These are phyloP conservation scores for Leccinum incarnatum DNA, from an alignment of 768 basidiomycete genomes.

Conservation along the genomic window DNA sequence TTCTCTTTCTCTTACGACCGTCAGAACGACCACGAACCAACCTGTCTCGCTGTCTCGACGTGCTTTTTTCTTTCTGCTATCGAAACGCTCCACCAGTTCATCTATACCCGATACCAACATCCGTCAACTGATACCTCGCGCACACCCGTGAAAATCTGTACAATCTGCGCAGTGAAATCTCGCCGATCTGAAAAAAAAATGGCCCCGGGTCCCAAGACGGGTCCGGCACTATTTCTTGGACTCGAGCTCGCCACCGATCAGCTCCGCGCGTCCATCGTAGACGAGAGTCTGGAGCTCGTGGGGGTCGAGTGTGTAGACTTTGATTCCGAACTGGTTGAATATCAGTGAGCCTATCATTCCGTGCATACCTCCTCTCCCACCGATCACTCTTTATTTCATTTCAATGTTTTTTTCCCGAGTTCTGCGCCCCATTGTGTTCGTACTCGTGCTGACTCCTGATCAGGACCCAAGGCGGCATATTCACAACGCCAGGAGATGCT, in stretches of 20 bases:
- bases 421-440: slow-evolving; percentile 2
- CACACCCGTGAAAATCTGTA: slow-evolving; percentile 4
- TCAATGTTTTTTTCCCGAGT: not conserved
- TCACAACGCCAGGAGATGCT: slow-evolving; percentile 82
- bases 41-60: slow-evolving; percentile 1
- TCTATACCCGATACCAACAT: slow-evolving; percentile 33
- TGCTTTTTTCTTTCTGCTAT: slow-evolving; percentile 10
- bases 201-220: slow-evolving; percentile 38
- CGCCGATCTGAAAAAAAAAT: slow-evolving; percentile 19
- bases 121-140: slow-evolving; percentile 16
- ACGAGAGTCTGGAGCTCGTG: slow-evolving; percentile 77
- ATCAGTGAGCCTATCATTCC: slow-evolving; percentile 56
- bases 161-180: slow-evolving; percentile 1
- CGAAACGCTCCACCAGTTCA: slow-evolving; percentile 9
- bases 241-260: slow-evolving; percentile 85
- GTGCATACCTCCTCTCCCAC: slow-evolving; percentile 1
- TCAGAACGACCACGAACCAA: slow-evolving; percentile 20
- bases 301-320: slow-evolving; percentile 84
- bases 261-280: slow-evolving; percentile 78
- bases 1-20: slow-evolving; percentile 27
- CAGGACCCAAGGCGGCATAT: slow-evolving; percentile 85
- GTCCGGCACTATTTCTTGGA: slow-evolving; percentile 70
- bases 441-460: slow-evolving; percentile 18
- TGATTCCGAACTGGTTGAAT: slow-evolving; percentile 74
- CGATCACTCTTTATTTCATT: not conserved